Evolutionary conservation across 2,329 filamentous ascomycete genomes (phyloP).

Genomic region (Didymella pinodella): DNA sequence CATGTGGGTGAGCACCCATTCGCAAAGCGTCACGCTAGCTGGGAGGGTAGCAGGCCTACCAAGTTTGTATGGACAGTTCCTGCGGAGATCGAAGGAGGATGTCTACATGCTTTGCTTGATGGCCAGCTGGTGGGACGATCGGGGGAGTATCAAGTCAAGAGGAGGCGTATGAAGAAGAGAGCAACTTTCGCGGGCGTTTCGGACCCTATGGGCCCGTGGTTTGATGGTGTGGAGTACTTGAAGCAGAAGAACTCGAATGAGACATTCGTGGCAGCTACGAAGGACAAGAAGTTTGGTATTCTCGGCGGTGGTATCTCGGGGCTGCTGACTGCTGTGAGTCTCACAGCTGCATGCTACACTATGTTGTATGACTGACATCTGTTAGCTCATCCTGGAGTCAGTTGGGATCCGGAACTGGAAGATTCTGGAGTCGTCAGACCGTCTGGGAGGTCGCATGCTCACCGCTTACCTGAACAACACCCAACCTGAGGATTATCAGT

Average conservation of each 20-base stretch:
- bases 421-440: conserved; percentile 66
- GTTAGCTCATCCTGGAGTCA: conserved; percentile 46
- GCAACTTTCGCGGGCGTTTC: conserved; percentile 55
- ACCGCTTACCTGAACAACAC: conserved; percentile 66
- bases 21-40: conserved; percentile 30
- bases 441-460: conserved; percentile 68
- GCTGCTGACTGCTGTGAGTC: conserved; percentile 58
- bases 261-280: conserved; percentile 60
- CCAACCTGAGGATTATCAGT: conserved; percentile 66
- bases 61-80: conserved; percentile 55
- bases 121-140: conserved; percentile 49
- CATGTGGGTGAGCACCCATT: conserved; percentile 32
- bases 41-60: conserved; percentile 23
- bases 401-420: conserved; percentile 65
- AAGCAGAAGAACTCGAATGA: conserved; percentile 59
- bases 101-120: conserved; percentile 52
- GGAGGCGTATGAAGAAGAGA: conserved; percentile 37
- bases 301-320: conserved; percentile 70
- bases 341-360: conserved; percentile 22
- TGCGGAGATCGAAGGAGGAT: conserved; percentile 44
- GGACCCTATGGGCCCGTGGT: conserved; percentile 65
- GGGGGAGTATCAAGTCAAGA: conserved; percentile 26
- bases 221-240: conserved; percentile 66
- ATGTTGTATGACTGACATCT: background rate
- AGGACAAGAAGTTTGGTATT: conserved; percentile 65